Evolutionary conservation across 2,329 filamentous ascomycete species (phyloP).

Genomic region (Exophiala spinifera): DNA sequence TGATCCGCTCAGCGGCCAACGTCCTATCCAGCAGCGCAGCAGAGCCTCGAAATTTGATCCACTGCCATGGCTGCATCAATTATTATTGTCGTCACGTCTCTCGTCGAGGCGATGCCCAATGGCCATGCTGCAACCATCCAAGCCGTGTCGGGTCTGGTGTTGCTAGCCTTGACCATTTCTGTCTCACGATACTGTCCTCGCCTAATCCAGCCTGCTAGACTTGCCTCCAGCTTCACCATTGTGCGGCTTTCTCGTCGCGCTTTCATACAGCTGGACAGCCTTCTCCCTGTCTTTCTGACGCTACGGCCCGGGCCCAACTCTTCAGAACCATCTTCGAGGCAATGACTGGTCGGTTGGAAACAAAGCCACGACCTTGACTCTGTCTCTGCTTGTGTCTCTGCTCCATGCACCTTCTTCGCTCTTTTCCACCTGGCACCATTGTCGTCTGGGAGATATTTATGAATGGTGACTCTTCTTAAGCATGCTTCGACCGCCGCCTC

Average conservation of each 20-base stretch:
- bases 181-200: conserved; percentile 14
- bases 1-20: conserved; percentile 12
- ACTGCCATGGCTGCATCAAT: conserved; percentile 17
- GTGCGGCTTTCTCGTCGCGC: conserved; percentile 19
- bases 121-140: conserved; percentile 15
- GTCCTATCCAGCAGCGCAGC: conserved; percentile 2
- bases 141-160: conserved; percentile 18
- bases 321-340: conserved; percentile 5
- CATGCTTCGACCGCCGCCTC: conserved; percentile 20
- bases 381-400: background rate
- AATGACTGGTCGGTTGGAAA: conserved; percentile 19
- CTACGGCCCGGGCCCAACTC: conserved; percentile 27
- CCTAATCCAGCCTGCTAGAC: conserved; percentile 16
- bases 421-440: conserved; percentile 4
- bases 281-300: conserved; percentile 35
- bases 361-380: conserved; percentile 24
- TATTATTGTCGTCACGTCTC: conserved; percentile 14
- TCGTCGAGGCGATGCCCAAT: conserved; percentile 19
- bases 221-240: conserved; percentile 24
- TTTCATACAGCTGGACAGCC: conserved; percentile 36
- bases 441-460: conserved; percentile 1
- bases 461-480: conserved; percentile 14
- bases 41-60: conserved; percentile 26
- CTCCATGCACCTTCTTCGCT: conserved; percentile 1
- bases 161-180: conserved; percentile 12